These are phyloP conservation scores for Tilletia setariae DNA, from an alignment of 1,284 basidiomycete species.

Conservation along the genomic window DNA sequence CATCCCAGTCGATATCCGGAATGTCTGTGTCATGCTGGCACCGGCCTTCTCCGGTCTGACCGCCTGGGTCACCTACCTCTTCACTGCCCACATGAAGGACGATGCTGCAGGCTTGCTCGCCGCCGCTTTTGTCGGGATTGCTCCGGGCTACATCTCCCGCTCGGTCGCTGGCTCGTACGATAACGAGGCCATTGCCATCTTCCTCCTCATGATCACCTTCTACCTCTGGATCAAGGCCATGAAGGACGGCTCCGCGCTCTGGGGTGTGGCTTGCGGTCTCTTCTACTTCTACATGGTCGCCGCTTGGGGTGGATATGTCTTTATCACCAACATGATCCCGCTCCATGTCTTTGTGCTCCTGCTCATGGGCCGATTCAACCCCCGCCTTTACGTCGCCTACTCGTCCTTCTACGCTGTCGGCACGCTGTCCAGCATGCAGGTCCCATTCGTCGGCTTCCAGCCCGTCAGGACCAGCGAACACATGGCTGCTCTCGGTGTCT, in stretches of 20 bases:
- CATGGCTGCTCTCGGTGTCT: conserved; percentile 97
- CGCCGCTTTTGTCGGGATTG: conserved; percentile 95
- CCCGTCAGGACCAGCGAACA: conserved; percentile 97
- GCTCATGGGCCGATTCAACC: conserved; percentile 94
- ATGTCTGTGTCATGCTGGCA: conserved; percentile 93
- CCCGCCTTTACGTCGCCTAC: conserved; percentile 88
- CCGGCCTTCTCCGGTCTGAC: conserved; percentile 89
- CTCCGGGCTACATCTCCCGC: conserved; percentile 94
- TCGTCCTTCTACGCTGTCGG: conserved; percentile 97
- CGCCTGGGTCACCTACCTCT: conserved; percentile 84
- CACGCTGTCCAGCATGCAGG: conserved; percentile 96
- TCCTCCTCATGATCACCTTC: conserved; percentile 98
- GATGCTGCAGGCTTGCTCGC: conserved; percentile 79
- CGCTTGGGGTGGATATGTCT: conserved; percentile 99
- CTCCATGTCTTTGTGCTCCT: conserved; percentile 88
- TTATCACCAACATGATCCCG: conserved; percentile 99
- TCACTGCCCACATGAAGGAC: conserved; percentile 60
- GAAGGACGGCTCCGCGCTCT: conserved; percentile 88
- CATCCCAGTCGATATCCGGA: conserved; percentile 94
- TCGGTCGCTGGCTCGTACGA: conserved; percentile 99
- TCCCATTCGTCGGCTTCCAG: conserved; percentile 98
- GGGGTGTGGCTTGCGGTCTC: conserved; percentile 81
- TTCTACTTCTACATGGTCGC: conserved; percentile 99
- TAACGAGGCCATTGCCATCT: conserved; percentile 99
- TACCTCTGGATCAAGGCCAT: conserved; percentile 96